A percentile compares a stretch with the other conserved stretches of the same genome.
Evolutionary conservation across 306 rosid genomes (phyloP).

Genomic region (Cucurbita argyrosperma): DNA sequence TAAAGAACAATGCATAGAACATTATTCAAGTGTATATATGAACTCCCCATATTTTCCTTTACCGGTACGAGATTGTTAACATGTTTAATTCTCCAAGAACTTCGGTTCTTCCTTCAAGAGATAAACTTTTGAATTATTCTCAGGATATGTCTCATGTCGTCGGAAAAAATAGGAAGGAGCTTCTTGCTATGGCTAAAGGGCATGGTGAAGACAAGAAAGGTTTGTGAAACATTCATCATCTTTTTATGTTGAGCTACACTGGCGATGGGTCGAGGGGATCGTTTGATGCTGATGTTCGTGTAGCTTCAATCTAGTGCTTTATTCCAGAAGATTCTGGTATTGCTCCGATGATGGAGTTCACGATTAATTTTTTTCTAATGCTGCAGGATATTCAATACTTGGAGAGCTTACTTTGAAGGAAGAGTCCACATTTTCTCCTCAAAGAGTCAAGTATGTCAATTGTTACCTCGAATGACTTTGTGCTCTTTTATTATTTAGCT

Average conservation of each 20-base stretch:
- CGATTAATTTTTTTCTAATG: conserved; percentile 13
- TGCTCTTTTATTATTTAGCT: conserved; percentile 7
- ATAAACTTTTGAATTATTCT: conserved; percentile 20
- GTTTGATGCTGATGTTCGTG: not conserved
- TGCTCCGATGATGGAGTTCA: not conserved
- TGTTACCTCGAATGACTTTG: conserved; percentile 2
- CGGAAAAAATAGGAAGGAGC: conserved; percentile 91
- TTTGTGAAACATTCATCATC: conserved; percentile 7
- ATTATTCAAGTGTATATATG: conserved; percentile 62
- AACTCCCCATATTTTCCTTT: conserved; percentile 73
- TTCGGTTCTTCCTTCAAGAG: conserved; percentile 7
- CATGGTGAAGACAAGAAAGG: conserved; percentile 91
- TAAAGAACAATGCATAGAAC: conserved; percentile 84
- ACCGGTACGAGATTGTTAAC: conserved; percentile 54
- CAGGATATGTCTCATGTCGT: conserved; percentile 94
- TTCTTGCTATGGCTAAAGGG: conserved; percentile 95
- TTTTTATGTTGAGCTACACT: not conserved
- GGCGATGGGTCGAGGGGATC: not conserved
- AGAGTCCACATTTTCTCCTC: conserved; percentile 67
- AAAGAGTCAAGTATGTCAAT: conserved; percentile 67
- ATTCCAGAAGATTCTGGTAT: not conserved
- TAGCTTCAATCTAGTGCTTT: not conserved
- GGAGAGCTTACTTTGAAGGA: conserved; percentile 67
- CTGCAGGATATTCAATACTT: conserved; percentile 36
- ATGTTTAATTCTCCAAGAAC: conserved; percentile 8